Base-by-base conservation (phyloP, 78 protist species). In the Dictyostelium citrinum region DNA sequence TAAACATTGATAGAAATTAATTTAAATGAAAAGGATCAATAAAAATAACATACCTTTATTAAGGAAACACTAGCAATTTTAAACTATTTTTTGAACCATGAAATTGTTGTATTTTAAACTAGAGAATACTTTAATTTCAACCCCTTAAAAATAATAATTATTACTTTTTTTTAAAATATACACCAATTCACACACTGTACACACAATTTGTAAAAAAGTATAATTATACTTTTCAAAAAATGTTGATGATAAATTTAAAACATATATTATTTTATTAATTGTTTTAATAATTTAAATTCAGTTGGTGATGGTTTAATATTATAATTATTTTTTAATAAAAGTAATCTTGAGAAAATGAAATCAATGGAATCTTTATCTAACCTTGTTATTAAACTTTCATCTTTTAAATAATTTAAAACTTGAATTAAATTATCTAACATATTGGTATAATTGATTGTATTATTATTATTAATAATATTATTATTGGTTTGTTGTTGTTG, bases 301-400 rank as follows among this genome's bases (percentile, higher is more conserved):
- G 24, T n/a, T 75, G 46, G 10, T 39, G 46, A 39, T 75, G 81
- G 81, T 39, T 75, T 75, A 75, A 75, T 75, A 39, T 75, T 41
- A 75, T 41, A 39, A 20, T 39, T n/a, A 39, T n/a, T n/a, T 75
- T 41, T 75, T 33, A 75, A 39, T n/a, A 39, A 6, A 5, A 35
- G 24, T 12, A 75, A 39, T 75, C 58, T 33, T 39, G 31, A 39
- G 29, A 75, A n/a, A 41, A 75, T 75, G 33, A 35, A 75, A 20
- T 75, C 81, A 20, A 22, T 33, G n/a, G 81, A 75, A n/a, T 33
- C 46, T 64, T 64, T 64, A 64, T 64, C 72, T 64, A 64, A 27
- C 31, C 12, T 24, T 64, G 35, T 3, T 2, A 64, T 64, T 64
- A 64, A 64, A 64, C 17, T 27, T 11, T 64, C 72, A 64, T 64